A percentile compares a stretch with the other conserved stretches of the same genome.
Conservation (phyloP, 1,139 yeast species). For the Candida glucosophila region DNA sequence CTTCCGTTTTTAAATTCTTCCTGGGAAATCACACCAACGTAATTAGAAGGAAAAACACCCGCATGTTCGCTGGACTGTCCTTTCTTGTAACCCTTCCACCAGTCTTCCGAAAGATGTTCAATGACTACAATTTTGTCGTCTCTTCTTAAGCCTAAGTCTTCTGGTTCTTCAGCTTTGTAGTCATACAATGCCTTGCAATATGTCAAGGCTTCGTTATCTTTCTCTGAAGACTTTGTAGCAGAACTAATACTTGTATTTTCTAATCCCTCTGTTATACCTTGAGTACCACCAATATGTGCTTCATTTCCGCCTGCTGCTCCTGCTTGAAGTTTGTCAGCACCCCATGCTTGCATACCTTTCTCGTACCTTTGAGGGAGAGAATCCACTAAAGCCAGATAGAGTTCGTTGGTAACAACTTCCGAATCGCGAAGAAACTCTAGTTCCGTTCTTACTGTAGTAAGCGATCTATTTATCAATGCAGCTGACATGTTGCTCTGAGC, state of each 20-base stretch:
- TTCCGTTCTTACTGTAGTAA: conserved; percentile 68
- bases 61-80: conserved; percentile 35
- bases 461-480: conserved; percentile 69
- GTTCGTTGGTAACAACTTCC: conserved; percentile 56
- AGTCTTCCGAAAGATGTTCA: conserved; percentile 73
- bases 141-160: conserved; percentile 54
- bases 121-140: conserved; percentile 66
- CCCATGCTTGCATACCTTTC: conserved; percentile 48
- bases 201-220: conserved; percentile 18
- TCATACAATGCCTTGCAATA: conserved; percentile 63
- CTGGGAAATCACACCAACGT: conserved; percentile 47
- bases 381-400: conserved; percentile 41
- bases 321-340: conserved; percentile 27
- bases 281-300: conserved; percentile 1
- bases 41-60: conserved; percentile 89
- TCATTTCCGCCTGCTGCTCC: conserved; percentile 9
- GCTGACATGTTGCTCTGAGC: conserved; percentile 44
- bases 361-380: conserved; percentile 55
- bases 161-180: conserved; percentile 56
- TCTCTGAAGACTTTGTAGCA: conserved; percentile 6
- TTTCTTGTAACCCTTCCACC: conserved; percentile 75
- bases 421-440: conserved; percentile 76
- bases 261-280: conserved; percentile 14
- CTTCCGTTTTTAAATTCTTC: conserved; percentile 20
- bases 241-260: conserved; percentile 13